Evolutionary conservation across 306 rosid genomes (phyloP), one percentile per base, ranked within the genome.

Genomic region (Casuarina equisetifolia): DNA sequence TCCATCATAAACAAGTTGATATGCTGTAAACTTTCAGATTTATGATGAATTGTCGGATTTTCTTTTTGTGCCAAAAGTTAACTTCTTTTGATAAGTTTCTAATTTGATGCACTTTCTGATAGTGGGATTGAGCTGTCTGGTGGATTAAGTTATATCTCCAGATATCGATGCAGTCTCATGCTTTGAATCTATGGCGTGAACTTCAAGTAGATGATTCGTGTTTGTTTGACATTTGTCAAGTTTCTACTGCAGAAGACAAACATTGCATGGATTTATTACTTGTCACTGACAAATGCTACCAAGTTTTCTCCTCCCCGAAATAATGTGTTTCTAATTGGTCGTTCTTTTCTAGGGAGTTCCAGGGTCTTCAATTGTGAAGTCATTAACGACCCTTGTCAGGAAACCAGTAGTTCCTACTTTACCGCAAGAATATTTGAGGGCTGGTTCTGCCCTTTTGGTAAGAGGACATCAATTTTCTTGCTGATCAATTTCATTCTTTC

Each of bases 381-480:
- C 93, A 39, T 78, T 94, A 84, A 63, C 86, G 5, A 62, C 80
- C 66, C 84, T 89, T 77, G 17, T 87, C 73, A 81, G 81, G 71
- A 91, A 84, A 82, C 88, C 88, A 45, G 92, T 88, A 77, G 83
- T 86, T 72, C 83, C 78, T 69, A 61, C 87, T 46, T 80, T 90
- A 8, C 96, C 93, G 6, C 90, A 77, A 50, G 78, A 78, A 81
- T 94, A 92, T 89, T 73, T 91, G 86, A 91, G 81, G 90, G 94
- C 97, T 79, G 98, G 98, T 75, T 85, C 93, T 80, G 85, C 87
- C 74, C 92, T 94, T 80, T 79, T 89, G 97, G 98, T 94, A 79
- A 81, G 88, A 48, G 82, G 67, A 75, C 78, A 68, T 63, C 32
- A 50, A 61, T 45, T 19, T 12, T 77, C 50, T 53, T 66, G 49